Percentiles rank a stretch among this genome's conserved stretches.
These are phyloP conservation scores for Penicillium odoratum DNA, from an alignment of 495 filamentous ascomycete species.

Conservation along the genomic window DNA sequence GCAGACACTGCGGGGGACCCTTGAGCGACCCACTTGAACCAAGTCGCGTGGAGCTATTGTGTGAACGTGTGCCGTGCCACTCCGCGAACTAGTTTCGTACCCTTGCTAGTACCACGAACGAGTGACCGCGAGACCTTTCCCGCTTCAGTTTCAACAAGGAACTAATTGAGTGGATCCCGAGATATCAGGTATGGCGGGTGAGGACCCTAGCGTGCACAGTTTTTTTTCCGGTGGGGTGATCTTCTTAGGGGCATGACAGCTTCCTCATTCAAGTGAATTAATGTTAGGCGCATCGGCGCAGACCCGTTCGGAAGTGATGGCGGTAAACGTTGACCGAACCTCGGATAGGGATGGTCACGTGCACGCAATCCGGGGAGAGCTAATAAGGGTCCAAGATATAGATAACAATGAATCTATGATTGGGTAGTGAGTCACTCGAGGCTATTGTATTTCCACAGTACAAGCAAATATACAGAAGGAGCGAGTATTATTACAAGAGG, in stretches of 20 bases:
- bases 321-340: not conserved
- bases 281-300: slow-evolving; percentile 1
- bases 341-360: slow-evolving; percentile 6
- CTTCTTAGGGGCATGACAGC: not conserved
- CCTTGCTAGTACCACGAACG: not conserved
- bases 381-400: not conserved
- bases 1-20: slow-evolving; percentile 14
- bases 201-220: not conserved
- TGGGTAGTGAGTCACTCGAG: not conserved
- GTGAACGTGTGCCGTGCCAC: not conserved
- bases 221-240: not conserved
- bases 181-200: not conserved
- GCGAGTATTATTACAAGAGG: no score
- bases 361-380: slow-evolving; percentile 1
- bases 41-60: slow-evolving; percentile 3
- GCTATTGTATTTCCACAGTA: not conserved
- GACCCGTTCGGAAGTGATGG: not conserved
- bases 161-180: not conserved
- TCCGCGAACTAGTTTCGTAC: not conserved
- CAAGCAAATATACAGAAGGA: no score
- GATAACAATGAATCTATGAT: not conserved
- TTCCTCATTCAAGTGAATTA: not conserved
- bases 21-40: slow-evolving; percentile 16
- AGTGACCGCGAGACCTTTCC: not conserved
- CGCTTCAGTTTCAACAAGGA: not conserved